These are phyloP conservation scores for Naematelia aurantialba DNA, from an alignment of 768 basidiomycete genomes.

Conservation along the genomic window DNA sequence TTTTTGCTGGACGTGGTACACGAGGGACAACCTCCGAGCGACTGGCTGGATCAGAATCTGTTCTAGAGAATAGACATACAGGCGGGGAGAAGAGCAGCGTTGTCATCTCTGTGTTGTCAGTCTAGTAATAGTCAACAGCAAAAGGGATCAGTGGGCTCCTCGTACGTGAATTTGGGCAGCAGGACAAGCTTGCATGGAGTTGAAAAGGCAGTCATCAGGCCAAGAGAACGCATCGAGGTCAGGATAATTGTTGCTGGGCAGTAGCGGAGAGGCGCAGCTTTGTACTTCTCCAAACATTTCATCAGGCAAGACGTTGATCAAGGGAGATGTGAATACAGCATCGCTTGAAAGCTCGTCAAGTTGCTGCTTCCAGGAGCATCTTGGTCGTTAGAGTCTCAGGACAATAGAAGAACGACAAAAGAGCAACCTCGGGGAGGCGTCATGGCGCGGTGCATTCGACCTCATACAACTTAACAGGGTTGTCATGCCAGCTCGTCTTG, in stretches of 20 bases:
- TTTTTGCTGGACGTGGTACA: neutral
- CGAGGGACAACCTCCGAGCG: neutral
- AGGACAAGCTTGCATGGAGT: neutral
- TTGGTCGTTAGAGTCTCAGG: too few species aligned
- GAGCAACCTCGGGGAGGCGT: too few species aligned
- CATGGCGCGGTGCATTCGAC: too few species aligned
- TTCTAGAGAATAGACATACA: neutral
- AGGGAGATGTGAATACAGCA: neutral
- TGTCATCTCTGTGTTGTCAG: neutral
- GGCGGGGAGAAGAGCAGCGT: neutral
- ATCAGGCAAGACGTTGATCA: neutral
- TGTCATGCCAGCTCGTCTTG: too few species aligned
- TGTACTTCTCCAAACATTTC: neutral
- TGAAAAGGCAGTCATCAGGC: neutral
- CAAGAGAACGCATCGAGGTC: neutral
- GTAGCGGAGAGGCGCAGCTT: neutral
- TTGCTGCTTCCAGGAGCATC: too few species aligned
- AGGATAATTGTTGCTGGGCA: neutral
- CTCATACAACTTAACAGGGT: too few species aligned
- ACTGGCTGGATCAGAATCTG: neutral
- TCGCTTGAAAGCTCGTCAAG: too few species aligned
- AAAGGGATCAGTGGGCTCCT: slow-evolving; percentile 34
- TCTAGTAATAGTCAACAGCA: neutral
- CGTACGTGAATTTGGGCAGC: neutral
- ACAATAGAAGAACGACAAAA: too few species aligned